Percentiles rank a stretch among this genome's conserved stretches.
These are phyloP conservation scores for Collybiopsis luxurians DNA, from an alignment of 768 basidiomycete species.

Conservation along the genomic window DNA sequence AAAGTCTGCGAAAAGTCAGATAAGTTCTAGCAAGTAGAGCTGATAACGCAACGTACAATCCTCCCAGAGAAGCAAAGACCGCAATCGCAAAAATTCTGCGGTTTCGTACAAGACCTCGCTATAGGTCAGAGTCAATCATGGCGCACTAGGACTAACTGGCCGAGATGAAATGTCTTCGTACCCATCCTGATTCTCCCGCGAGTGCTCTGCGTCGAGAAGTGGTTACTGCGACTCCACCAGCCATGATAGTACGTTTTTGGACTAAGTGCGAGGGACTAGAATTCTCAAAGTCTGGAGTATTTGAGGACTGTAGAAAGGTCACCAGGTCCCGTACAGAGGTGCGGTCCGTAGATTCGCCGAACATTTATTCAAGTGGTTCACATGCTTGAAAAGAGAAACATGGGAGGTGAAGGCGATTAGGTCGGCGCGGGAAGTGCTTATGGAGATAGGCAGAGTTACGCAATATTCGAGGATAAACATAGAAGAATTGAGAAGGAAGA, in stretches of 20 bases:
- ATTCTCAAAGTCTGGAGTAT: neutral
- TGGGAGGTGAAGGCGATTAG: too few species aligned
- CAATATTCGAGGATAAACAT: too few species aligned
- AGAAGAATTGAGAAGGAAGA: too few species aligned
- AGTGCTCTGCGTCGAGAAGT: constrained; percentile 50
- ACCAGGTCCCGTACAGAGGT: too few species aligned
- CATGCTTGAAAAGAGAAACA: too few species aligned
- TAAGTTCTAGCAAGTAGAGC: neutral
- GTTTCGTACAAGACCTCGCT: constrained; percentile 69
- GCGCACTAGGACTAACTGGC: neutral
- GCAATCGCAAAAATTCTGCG: constrained; percentile 63
- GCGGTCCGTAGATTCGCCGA: neutral
- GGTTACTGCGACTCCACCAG: constrained; percentile 39
- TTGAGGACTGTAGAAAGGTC: neutral
- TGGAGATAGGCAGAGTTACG: too few species aligned
- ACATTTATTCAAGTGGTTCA: neutral
- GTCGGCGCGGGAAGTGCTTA: too few species aligned
- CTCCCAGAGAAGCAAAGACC: constrained; percentile 77
- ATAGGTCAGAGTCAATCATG: neutral
- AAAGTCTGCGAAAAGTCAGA: constrained; percentile 41
- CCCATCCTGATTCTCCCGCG: constrained; percentile 68
- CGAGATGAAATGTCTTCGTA: too few species aligned
- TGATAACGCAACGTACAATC: constrained; percentile 51
- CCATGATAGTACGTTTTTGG: constrained; percentile 45
- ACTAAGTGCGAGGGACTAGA: neutral